Conservation (phyloP, 257 asterid genomes). For the Galeopsis tetrahit region DNA sequence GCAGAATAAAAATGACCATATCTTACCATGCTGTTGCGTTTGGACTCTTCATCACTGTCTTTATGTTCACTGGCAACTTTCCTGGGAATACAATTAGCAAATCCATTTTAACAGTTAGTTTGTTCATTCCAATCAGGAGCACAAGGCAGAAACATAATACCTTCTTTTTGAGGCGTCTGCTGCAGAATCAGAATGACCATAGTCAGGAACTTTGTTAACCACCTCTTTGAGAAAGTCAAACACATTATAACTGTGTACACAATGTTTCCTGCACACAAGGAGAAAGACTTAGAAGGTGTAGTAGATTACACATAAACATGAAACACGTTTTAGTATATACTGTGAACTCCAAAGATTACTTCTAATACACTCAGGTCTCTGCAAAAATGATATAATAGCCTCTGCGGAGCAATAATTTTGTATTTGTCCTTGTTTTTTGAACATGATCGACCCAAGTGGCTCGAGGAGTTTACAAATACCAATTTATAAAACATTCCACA, state of each 20-base stretch:
- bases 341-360: not conserved
- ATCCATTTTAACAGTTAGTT: constrained; percentile 18
- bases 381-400: not conserved
- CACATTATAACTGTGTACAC: constrained; percentile 81
- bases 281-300: constrained; percentile 27
- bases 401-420: constrained; percentile 11
- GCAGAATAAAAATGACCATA: constrained; percentile 11
- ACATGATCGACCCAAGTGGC: not conserved
- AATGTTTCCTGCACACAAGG: constrained; percentile 68
- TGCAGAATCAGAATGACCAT: constrained; percentile 69
- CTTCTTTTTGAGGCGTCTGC: constrained; percentile 69
- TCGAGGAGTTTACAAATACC: not conserved
- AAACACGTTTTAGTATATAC: constrained; percentile 8
- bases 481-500: not conserved
- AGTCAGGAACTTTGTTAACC: constrained; percentile 92
- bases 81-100: constrained; percentile 46
- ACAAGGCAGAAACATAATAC: constrained; percentile 33
- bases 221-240: constrained; percentile 88
- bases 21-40: constrained; percentile 62
- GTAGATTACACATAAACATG: not conserved
- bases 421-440: not conserved
- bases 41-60: constrained; percentile 72
- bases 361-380: not conserved
- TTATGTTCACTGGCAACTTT: constrained; percentile 57
- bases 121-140: constrained; percentile 8